phyloP scores from a whole-genome alignment of 2,329 filamentous ascomycete species.

The Colletotrichum graminicola region DNA sequence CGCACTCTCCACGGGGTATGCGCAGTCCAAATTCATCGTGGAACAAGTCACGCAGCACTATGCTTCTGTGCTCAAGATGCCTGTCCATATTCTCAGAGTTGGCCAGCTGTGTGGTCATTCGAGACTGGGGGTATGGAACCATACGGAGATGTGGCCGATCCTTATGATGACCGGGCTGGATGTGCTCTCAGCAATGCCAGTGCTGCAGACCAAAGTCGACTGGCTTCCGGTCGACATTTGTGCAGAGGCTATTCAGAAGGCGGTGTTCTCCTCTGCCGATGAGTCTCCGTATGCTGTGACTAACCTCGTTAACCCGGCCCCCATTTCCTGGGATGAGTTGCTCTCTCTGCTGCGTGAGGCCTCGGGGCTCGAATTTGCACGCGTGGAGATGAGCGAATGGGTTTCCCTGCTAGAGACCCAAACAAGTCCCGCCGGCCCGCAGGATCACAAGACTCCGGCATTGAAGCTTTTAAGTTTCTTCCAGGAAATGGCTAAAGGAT shows the following conservation, averaged over 20 bases:
- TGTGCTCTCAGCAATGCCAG: constrained; percentile 11
- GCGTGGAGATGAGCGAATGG: constrained; percentile 12
- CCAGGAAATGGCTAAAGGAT: constrained; percentile 11
- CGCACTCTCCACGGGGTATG: constrained; percentile 22
- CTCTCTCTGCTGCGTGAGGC: constrained; percentile 4
- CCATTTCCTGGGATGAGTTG: constrained; percentile 1
- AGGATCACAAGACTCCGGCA: not conserved
- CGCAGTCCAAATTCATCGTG: constrained; percentile 32
- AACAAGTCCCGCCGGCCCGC: not conserved
- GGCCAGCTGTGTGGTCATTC: constrained; percentile 34
- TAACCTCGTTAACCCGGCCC: constrained; percentile 8
- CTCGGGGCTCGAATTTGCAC: not conserved
- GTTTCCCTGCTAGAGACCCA: constrained; percentile 7
- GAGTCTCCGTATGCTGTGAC: not conserved
- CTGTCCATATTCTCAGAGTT: constrained; percentile 13
- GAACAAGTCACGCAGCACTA: constrained; percentile 27
- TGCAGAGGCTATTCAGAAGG: not conserved
- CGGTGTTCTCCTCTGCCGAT: not conserved
- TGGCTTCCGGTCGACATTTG: constrained; percentile 34
- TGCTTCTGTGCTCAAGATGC: not conserved
- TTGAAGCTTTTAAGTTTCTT: constrained; percentile 29
- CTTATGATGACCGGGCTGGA: constrained; percentile 25
- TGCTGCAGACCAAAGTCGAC: constrained; percentile 18
- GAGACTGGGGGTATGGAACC: constrained; percentile 2
- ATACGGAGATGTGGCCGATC: constrained; percentile 34